Evolutionary conservation across 2,329 filamentous ascomycete genomes (phyloP), one percentile per base, ranked within the genome.

Genomic region (Aspergillus costaricaensis): DNA sequence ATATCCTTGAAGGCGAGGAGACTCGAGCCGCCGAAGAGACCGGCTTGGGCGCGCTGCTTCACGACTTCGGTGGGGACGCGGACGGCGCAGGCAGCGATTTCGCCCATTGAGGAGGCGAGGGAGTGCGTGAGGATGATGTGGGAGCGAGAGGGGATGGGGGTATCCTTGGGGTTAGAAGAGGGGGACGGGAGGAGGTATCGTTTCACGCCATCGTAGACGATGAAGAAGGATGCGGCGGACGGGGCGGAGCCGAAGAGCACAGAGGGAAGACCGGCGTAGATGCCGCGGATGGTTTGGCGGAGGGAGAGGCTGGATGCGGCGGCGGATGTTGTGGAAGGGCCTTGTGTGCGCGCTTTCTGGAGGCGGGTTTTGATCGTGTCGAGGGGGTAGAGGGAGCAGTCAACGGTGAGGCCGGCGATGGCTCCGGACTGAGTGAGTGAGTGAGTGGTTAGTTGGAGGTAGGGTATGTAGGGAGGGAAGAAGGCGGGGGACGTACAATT

Each of bases 281-380:
- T 91, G 63, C 94, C 93, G 53, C 85, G 85, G 83, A 98, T 93
- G 72, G 94, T 94, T 73, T 95, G 94, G 2, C 89, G 88, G 58
- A 90, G 83, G 72, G 91, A 87, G 82, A 96, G 93, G 72, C 91
- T 66, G 63, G 67, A 62, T n/a, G 60, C 56, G 9, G 70, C 71
- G 21, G 66, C 67, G 12, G 32, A 36, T 14, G 32, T 36, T 2
- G 12, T 14, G 92, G 75, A 89, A 88, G 59, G 83, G 76, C 51
- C 85, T 85, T 65, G 92, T 92, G 81, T 71, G 59, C 76, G 72
- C 60, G 74, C 76, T 65, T 77, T 78, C 63, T 99, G 95, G 6
- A 99, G 91, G 15, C 95, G 92, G 47, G 96, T 99, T 81, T 99
- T 99, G 74, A 99, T 88, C 0, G 95, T 99, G 85, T 99, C 96